Evolutionary conservation across 495 filamentous ascomycete species (phyloP).

Genomic region (Aspergillus steynii): DNA sequence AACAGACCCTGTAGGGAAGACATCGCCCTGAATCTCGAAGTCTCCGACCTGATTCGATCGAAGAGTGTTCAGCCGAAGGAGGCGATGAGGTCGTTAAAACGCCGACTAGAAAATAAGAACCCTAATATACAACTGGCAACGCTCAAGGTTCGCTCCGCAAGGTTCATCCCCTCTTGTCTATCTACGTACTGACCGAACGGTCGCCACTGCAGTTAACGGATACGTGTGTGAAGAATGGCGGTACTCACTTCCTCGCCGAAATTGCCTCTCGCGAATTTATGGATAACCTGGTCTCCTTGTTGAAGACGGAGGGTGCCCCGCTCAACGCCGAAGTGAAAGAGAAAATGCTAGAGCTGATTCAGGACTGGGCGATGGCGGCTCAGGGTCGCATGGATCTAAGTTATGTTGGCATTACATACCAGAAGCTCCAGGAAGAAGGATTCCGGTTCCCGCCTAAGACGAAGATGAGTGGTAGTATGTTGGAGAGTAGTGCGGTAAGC

Average conservation of each 20-base stretch:
- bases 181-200: constrained; percentile 13
- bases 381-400: constrained; percentile 80
- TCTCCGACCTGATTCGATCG: constrained; percentile 92
- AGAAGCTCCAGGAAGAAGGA: constrained; percentile 75
- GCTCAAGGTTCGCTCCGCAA: constrained; percentile 64
- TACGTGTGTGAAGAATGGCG: constrained; percentile 98
- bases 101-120: constrained; percentile 91
- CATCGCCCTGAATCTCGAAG: constrained; percentile 94
- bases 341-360: constrained; percentile 91
- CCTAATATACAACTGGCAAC: constrained; percentile 94
- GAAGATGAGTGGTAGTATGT: constrained; percentile 89
- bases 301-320: constrained; percentile 75
- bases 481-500: constrained; percentile 93
- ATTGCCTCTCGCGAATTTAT: constrained; percentile 97
- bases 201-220: constrained; percentile 69
- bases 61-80: constrained; percentile 97
- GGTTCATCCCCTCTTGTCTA: not conserved
- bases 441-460: constrained; percentile 86
- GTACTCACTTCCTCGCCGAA: constrained; percentile 91
- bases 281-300: constrained; percentile 89
- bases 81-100: constrained; percentile 93
- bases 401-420: constrained; percentile 88
- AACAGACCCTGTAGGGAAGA: constrained; percentile 67
- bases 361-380: constrained; percentile 88
- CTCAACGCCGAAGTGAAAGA: constrained; percentile 81